Evolutionary conservation across 1,139 yeast species (phyloP).

Genomic region (Nakaseomyces delphensis): DNA sequence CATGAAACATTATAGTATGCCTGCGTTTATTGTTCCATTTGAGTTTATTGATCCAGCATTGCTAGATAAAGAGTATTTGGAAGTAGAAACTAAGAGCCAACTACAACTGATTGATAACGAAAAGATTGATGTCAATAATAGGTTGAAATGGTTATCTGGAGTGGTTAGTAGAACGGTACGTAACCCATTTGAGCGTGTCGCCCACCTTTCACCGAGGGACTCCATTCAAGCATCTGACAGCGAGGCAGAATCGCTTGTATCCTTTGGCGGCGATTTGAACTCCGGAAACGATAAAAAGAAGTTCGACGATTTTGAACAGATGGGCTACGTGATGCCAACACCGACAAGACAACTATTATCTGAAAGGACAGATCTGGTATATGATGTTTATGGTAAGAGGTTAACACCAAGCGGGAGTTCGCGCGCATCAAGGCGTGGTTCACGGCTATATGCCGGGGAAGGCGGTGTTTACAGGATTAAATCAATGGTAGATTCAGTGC

Average conservation of each 20-base stretch:
- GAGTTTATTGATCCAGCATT: slow-evolving; percentile 28
- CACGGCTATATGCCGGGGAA: slow-evolving; percentile 25
- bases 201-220: slow-evolving; percentile 6
- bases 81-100: neutral
- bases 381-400: slow-evolving; percentile 16
- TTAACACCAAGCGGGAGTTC: slow-evolving; percentile 18
- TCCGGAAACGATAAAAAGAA: slow-evolving; percentile 22
- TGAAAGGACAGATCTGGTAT: slow-evolving; percentile 10
- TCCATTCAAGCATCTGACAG: slow-evolving; percentile 11
- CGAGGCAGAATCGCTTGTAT: slow-evolving; percentile 18
- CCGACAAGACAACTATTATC: slow-evolving; percentile 20
- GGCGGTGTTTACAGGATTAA: slow-evolving; percentile 31
- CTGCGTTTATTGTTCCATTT: slow-evolving; percentile 32
- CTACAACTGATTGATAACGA: neutral
- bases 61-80: slow-evolving; percentile 15
- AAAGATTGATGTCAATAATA: slow-evolving; percentile 5
- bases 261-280: slow-evolving; percentile 21
- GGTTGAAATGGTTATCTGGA: slow-evolving; percentile 14
- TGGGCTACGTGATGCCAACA: slow-evolving; percentile 28
- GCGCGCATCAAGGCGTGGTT: slow-evolving; percentile 26
- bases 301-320: slow-evolving; percentile 21
- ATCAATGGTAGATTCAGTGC: slow-evolving; percentile 27
- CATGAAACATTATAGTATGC: slow-evolving; percentile 30
- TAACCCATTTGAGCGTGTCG: slow-evolving; percentile 20
- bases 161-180: slow-evolving; percentile 18